Percentiles rank a stretch among this genome's conserved stretches.
These are phyloP conservation scores for Daldinia bambusicola DNA, from an alignment of 495 filamentous ascomycete genomes.

Conservation along the genomic window DNA sequence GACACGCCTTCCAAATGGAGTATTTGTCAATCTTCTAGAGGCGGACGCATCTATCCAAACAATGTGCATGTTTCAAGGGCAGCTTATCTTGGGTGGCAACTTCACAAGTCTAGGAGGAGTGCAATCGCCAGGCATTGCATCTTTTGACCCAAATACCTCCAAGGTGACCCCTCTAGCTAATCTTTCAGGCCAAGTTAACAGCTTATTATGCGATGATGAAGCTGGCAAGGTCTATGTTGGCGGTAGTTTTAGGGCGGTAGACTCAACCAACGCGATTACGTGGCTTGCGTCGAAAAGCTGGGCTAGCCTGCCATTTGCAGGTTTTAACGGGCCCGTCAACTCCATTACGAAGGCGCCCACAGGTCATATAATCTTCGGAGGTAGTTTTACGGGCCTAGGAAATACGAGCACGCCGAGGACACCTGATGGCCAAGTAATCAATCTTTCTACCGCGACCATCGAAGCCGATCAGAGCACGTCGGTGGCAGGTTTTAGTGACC, in stretches of 20 bases:
- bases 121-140: slow-evolving; percentile 79
- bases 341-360: slow-evolving; percentile 82
- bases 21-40: slow-evolving; percentile 74
- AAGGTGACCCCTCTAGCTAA: slow-evolving; percentile 77
- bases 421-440: slow-evolving; percentile 79
- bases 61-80: slow-evolving; percentile 86
- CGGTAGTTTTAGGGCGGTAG: slow-evolving; percentile 79
- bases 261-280: slow-evolving; percentile 88
- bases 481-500: slow-evolving; percentile 75
- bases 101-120: slow-evolving; percentile 90
- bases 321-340: slow-evolving; percentile 92
- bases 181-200: slow-evolving; percentile 80
- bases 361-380: slow-evolving; percentile 90
- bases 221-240: slow-evolving; percentile 89
- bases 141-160: slow-evolving; percentile 77
- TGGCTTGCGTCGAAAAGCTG: slow-evolving; percentile 80
- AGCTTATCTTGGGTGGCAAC: slow-evolving; percentile 86
- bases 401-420: slow-evolving; percentile 72
- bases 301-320: slow-evolving; percentile 88
- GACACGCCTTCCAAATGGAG: slow-evolving; percentile 84
- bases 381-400: slow-evolving; percentile 89
- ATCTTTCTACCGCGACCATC: slow-evolving; percentile 80
- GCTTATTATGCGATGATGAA: slow-evolving; percentile 84
- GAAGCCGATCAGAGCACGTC: slow-evolving; percentile 69
- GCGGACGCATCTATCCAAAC: slow-evolving; percentile 85